A percentile compares a stretch with the other conserved stretches of the same genome.
phyloP scores from a whole-genome alignment of 169 alveolate species.

The Eimeria praecox region DNA sequence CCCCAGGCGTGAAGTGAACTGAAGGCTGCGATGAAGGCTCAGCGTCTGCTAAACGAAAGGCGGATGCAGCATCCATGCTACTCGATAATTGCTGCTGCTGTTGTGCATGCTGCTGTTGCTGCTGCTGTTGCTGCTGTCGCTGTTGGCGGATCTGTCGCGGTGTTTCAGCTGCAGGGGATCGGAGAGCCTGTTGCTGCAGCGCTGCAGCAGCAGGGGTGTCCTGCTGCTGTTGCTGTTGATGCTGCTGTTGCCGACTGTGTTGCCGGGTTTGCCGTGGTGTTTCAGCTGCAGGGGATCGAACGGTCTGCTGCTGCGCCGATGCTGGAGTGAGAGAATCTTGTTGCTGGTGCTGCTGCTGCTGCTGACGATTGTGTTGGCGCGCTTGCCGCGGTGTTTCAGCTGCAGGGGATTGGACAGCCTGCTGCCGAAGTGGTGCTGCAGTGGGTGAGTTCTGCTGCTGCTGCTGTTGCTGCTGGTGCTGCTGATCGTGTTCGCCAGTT shows the following conservation, averaged over 20 bases:
- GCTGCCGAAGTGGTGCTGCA: conserved; percentile 19
- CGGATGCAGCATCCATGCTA: background rate
- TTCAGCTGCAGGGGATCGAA: background rate
- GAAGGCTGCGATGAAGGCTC: conserved; percentile 18
- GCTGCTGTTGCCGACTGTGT: conserved; percentile 26
- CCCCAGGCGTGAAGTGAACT: conserved; percentile 27
- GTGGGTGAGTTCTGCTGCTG: background rate
- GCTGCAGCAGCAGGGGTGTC: background rate
- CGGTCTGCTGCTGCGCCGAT: background rate
- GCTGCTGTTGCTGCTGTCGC: conserved; percentile 21
- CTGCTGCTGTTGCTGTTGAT: conserved; percentile 30
- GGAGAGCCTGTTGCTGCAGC: background rate
- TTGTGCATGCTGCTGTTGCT: conserved; percentile 8
- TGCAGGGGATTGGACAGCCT: background rate
- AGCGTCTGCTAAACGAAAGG: background rate
- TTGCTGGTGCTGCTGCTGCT: conserved; percentile 4
- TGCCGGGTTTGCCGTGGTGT: background rate
- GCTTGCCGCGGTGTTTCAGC: background rate
- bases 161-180: background rate
- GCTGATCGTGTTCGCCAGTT: background rate
- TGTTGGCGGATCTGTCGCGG: conserved; percentile 2
- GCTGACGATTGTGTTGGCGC: background rate
- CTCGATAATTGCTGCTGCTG: background rate
- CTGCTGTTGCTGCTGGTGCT: conserved; percentile 32
- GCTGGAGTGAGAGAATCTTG: background rate